These are phyloP conservation scores for Salicornia ramosissima DNA, from an alignment of 148 eudicot species.

Conservation along the genomic window DNA sequence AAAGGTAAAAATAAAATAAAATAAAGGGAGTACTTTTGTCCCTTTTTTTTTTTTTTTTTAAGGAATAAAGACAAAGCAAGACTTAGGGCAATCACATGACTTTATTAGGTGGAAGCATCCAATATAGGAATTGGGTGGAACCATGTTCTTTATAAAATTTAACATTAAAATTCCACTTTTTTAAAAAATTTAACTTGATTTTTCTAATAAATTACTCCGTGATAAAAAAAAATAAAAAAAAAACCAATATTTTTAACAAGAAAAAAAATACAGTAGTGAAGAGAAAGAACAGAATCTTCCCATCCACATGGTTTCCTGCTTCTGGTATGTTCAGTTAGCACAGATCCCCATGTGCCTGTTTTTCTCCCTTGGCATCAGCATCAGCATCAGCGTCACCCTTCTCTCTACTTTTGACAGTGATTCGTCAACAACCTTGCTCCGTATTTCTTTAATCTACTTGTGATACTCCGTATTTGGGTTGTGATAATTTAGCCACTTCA, in stretches of 20 bases:
- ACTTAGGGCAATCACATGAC: slow-evolving; percentile 47
- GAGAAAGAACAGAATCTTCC: slow-evolving; percentile 25
- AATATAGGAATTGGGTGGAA: slow-evolving; percentile 55
- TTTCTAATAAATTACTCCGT: no score
- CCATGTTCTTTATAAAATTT: slow-evolving; percentile 73
- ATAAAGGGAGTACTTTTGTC: no score
- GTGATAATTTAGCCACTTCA: no score
- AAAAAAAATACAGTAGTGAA: neutral
- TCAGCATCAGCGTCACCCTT: no score
- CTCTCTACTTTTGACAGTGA: slow-evolving; percentile 29
- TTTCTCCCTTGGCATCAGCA: no score
- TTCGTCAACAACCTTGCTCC: slow-evolving; percentile 35
- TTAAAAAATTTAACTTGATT: no score
- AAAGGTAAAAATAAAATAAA: no score
- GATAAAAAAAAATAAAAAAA: no score
- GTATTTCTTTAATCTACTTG: neutral
- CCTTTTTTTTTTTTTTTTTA: no score
- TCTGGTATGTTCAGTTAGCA: slow-evolving; percentile 30
- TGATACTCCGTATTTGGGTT: no score
- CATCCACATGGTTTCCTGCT: slow-evolving; percentile 25
- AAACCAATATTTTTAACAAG: neutral
- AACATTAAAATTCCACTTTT: no score
- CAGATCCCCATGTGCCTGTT: slow-evolving; percentile 37
- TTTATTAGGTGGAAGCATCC: slow-evolving; percentile 58
- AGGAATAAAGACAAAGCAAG: slow-evolving; percentile 49